phyloP scores from a whole-genome alignment of 2,329 filamentous ascomycete genomes.

The Phyllosticta citrichinensis region DNA sequence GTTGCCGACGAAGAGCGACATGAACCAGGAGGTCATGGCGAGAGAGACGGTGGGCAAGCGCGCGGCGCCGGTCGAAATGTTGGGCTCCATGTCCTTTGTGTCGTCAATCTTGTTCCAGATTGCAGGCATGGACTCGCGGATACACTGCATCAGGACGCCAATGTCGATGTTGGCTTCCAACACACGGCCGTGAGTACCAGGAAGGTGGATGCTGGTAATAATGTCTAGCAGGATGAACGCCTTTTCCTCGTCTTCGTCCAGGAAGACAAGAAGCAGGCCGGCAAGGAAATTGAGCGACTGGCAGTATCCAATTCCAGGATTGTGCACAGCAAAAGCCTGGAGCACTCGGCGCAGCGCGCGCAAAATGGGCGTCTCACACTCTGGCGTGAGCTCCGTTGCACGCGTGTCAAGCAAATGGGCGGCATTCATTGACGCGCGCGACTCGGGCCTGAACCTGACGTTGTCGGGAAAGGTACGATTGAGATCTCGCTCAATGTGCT shows the following conservation, averaged over 20 bases:
- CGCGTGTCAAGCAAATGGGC: slow-evolving; percentile 5
- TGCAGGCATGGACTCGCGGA: slow-evolving; percentile 70
- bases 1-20: slow-evolving; percentile 92
- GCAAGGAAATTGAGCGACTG: slow-evolving; percentile 94
- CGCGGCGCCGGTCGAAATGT: slow-evolving; percentile 25
- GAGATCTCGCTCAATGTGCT: slow-evolving; percentile 87
- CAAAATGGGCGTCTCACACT: slow-evolving; percentile 63
- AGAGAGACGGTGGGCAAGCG: slow-evolving; percentile 80
- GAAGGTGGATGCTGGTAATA: slow-evolving; percentile 78
- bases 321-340: slow-evolving; percentile 82
- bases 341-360: slow-evolving; percentile 73
- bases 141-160: slow-evolving; percentile 78
- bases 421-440: slow-evolving; percentile 21
- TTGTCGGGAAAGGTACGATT: slow-evolving; percentile 95
- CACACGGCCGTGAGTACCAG: slow-evolving; percentile 82
- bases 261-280: slow-evolving; percentile 78
- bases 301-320: slow-evolving; percentile 87
- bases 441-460: slow-evolving; percentile 68
- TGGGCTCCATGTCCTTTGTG: slow-evolving; percentile 42
- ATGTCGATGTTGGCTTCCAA: slow-evolving; percentile 91
- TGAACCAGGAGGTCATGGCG: slow-evolving; percentile 93
- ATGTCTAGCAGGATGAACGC: slow-evolving; percentile 89
- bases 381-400: slow-evolving; percentile 6
- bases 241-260: slow-evolving; percentile 73
- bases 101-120: slow-evolving; percentile 87